Conservation (phyloP, 306 rosid species). For the Mimosa pudica region DNA sequence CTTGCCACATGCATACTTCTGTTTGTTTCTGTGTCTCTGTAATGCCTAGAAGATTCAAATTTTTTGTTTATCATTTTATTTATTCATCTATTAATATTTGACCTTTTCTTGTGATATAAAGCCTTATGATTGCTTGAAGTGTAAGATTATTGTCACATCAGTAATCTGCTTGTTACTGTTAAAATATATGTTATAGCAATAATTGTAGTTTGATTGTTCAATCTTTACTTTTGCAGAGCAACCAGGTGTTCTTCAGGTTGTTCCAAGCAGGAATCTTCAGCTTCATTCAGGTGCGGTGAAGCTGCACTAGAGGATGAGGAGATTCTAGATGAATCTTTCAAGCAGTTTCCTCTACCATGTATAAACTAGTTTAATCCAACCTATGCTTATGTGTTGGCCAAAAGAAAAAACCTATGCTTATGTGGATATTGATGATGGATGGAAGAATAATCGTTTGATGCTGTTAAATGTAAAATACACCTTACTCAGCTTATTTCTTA, state of each 20-base stretch:
- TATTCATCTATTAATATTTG: background rate
- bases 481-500: background rate
- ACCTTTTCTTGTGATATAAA: background rate
- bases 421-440: background rate
- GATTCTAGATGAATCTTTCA: constrained; percentile 10
- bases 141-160: constrained; percentile 4
- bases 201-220: background rate
- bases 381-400: constrained; percentile 7
- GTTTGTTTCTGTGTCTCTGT: background rate
- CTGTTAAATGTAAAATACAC: background rate
- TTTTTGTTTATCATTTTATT: background rate
- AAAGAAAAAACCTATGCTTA: too few relatives aligned
- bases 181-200: background rate
- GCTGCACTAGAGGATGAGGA: constrained; percentile 29
- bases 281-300: constrained; percentile 62
- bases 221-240: constrained; percentile 51
- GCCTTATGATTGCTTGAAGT: background rate
- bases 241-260: constrained; percentile 97
- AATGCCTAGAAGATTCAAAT: background rate
- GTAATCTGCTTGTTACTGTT: background rate
- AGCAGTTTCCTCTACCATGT: constrained; percentile 27
- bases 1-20: background rate
- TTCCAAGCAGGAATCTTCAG: constrained; percentile 64
- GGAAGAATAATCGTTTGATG: background rate
- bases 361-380: constrained; percentile 26